These are phyloP conservation scores for Lumnitzera littorea DNA, from an alignment of 345 rosid species.

Conservation along the genomic window DNA sequence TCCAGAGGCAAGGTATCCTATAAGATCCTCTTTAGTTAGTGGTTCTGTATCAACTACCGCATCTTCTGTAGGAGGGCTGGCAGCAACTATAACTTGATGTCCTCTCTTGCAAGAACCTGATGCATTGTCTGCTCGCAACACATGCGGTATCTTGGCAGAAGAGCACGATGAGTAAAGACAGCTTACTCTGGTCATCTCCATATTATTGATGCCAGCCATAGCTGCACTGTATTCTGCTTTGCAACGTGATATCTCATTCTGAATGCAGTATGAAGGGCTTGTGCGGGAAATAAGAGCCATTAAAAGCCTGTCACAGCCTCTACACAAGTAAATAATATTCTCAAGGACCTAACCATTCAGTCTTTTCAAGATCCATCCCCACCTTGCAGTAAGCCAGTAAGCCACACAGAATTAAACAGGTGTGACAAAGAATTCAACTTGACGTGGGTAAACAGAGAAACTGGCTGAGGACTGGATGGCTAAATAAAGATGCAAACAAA, in stretches of 20 bases:
- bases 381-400: too few species aligned
- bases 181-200: conserved; percentile 31
- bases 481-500: too few species aligned
- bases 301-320: conserved; percentile 18
- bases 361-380: too few species aligned
- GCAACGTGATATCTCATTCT: conserved; percentile 20
- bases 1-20: conserved; percentile 87
- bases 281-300: conserved; percentile 65
- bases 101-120: conserved; percentile 38
- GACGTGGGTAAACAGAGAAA: too few species aligned
- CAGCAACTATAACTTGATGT: conserved; percentile 49
- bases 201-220: conserved; percentile 16
- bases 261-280: conserved; percentile 33
- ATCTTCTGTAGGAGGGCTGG: conserved; percentile 93
- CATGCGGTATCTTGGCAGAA: not conserved
- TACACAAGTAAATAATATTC: conserved; percentile 1
- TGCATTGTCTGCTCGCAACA: conserved; percentile 14
- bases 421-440: too few species aligned
- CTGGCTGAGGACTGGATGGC: too few species aligned
- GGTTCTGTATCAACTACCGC: conserved; percentile 66
- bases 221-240: conserved; percentile 23
- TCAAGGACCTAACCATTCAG: too few species aligned
- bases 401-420: too few species aligned
- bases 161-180: conserved; percentile 26
- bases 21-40: conserved; percentile 86